A percentile compares a stretch with the other conserved stretches of the same genome.
Conservation (phyloP, 2,329 filamentous ascomycete genomes). For the Akanthomyces dipterigenus region DNA sequence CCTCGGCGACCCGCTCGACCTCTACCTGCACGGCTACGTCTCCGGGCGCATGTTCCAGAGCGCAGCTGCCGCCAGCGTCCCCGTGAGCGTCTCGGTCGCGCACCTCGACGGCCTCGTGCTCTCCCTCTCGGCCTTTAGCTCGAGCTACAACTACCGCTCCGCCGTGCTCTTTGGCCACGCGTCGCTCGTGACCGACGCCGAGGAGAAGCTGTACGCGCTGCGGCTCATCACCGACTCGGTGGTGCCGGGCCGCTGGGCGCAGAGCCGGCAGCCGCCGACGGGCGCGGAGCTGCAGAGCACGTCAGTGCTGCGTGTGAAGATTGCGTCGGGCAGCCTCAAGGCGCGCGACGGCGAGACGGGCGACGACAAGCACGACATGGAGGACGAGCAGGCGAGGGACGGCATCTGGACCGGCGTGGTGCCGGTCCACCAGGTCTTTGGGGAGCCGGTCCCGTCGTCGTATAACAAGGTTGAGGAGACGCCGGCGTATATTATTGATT, state of each 20-base stretch:
- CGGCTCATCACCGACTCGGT: constrained; percentile 69
- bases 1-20: constrained; percentile 59
- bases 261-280: constrained; percentile 64
- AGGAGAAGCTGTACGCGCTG: constrained; percentile 75
- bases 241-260: constrained; percentile 60
- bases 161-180: constrained; percentile 73
- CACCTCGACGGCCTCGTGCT: constrained; percentile 76
- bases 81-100: constrained; percentile 65
- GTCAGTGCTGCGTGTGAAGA: constrained; percentile 60
- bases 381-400: constrained; percentile 33
- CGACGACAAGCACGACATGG: constrained; percentile 45
- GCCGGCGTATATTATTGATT: constrained; percentile 52
- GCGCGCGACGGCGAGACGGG: constrained; percentile 56
- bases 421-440: constrained; percentile 57
- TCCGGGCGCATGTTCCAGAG: constrained; percentile 70
- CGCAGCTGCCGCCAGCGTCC: constrained; percentile 42
- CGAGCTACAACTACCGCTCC: constrained; percentile 83
- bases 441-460: constrained; percentile 52
- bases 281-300: constrained; percentile 69
- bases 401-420: constrained; percentile 51
- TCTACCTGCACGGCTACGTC: constrained; percentile 82
- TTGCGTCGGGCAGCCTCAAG: constrained; percentile 71
- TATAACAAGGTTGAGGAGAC: constrained; percentile 52
- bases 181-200: constrained; percentile 54
- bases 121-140: constrained; percentile 69